Conservation (phyloP, 768 basidiomycete genomes). For the Piloderma croceum region DNA sequence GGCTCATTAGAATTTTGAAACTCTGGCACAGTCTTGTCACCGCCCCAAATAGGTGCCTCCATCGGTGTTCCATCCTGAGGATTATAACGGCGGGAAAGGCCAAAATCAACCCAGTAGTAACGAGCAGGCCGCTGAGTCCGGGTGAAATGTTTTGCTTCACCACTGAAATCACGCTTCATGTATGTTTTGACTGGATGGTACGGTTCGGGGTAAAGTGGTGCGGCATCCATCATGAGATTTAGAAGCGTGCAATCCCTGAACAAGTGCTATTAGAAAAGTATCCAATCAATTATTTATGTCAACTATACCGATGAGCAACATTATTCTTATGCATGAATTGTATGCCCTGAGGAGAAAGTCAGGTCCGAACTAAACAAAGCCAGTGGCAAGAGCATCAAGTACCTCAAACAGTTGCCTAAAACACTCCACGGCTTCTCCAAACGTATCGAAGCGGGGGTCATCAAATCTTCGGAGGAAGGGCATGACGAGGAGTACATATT, state of each 20-base stretch:
- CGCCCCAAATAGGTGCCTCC: conserved; percentile 5
- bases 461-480: conserved; percentile 20
- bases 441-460: conserved; percentile 14
- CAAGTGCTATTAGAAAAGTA: background rate
- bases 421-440: conserved; percentile 25
- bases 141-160: conserved; percentile 3
- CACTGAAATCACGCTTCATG: conserved; percentile 3
- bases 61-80: conserved; percentile 11
- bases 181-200: conserved; percentile 4
- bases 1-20: conserved; percentile 12
- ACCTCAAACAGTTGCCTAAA: conserved; percentile 28
- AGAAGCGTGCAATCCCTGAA: conserved; percentile 7
- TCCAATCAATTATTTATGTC: background rate
- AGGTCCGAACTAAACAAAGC: too few species aligned
- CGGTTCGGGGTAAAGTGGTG: conserved; percentile 4
- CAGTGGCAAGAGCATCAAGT: too few species aligned
- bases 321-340: conserved; percentile 14
- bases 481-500: conserved; percentile 23
- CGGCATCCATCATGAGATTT: conserved; percentile 17
- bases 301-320: conserved; percentile 15
- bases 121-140: conserved; percentile 12
- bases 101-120: conserved; percentile 17
- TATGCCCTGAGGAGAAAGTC: too few species aligned
- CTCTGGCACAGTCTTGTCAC: conserved; percentile 24
- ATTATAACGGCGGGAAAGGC: conserved; percentile 12